These are phyloP conservation scores for Fusarium sp. DNA, from an alignment of 2,329 filamentous ascomycete species.

Conservation along the genomic window DNA sequence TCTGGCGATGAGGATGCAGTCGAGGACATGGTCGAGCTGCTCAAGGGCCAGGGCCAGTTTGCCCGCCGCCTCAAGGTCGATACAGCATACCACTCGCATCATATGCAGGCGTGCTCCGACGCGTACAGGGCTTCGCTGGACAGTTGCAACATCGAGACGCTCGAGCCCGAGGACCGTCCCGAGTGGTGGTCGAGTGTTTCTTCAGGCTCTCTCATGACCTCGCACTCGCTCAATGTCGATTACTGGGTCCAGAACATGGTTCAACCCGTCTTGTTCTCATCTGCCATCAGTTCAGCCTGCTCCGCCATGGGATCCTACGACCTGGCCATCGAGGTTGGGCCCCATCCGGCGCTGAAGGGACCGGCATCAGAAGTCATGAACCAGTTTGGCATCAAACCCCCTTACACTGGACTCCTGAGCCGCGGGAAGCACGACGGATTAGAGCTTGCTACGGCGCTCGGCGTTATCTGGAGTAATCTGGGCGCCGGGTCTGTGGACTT, in stretches of 20 bases:
- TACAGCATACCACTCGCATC: neutral
- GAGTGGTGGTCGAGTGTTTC: neutral
- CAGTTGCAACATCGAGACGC: neutral
- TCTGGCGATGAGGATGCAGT: slow-evolving; percentile 48
- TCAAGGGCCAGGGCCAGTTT: neutral
- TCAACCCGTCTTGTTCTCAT: neutral
- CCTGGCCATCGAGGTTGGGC: neutral
- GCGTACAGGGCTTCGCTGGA: neutral
- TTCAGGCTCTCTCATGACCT: neutral
- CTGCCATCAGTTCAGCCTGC: neutral
- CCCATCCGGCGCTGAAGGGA: neutral
- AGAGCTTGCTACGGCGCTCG: neutral
- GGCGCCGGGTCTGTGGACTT: neutral
- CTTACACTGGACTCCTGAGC: neutral
- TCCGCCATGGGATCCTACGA: neutral
- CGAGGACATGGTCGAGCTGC: neutral
- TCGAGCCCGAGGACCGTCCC: neutral
- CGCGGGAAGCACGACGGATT: neutral
- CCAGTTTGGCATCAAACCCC: neutral
- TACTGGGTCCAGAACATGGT: neutral
- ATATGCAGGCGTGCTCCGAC: neutral
- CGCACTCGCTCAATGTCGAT: neutral
- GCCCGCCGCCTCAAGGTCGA: slow-evolving; percentile 31
- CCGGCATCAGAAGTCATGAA: neutral
- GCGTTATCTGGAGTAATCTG: neutral